Evolutionary conservation across 1,139 yeast species (phyloP), one percentile per base, ranked within the genome.

Genomic region (Yamadazyma pseudoaaseri): DNA sequence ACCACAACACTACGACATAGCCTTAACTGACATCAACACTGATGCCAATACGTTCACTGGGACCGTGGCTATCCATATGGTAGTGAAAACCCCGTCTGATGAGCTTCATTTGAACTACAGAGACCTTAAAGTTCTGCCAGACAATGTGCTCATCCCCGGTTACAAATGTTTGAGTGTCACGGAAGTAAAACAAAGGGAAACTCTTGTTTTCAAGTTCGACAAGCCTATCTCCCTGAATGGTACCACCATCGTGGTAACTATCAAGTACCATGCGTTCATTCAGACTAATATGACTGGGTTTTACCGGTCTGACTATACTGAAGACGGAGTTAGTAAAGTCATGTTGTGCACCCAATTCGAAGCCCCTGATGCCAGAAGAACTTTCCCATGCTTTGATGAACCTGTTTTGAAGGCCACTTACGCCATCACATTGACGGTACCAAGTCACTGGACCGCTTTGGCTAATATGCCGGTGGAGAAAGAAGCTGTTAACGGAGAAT

Each of bases 311-410:
- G 75, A 79, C 25, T 86, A 86, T 60, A 59, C 62, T 32, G 72
- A 73, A 44, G 65, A 79, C 34, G 89, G 85, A 7, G 70, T 69
- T 41, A 70, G 74, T 31, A 78, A 80, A 51, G 76, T 72, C 43
- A 73, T 83, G 68, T 81, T 86, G 30, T 79, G 90, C 24, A 85
- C 95, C 28, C 95, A 85, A 61, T 82, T 85, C 73, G 95, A 85
- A 60, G 85, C 95, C 21, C 82, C 90, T 18, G 90, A 84, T 55
- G 87, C 90, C 34, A 79, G 95, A 58, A 73, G 87, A 51, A 90
- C 94, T 1, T 81, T 85, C 63, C 95, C 95, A 12, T 83, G 86
- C 52, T 76, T 82, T 45, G 94, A 84, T 55, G 94, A 85, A 56
- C 95, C 95, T 17, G 73, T 77, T 36, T 67, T 81, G 41, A 85